Evolutionary conservation across 805 yeast genomes (phyloP).

Genomic region (Kuraishia hungarica): DNA sequence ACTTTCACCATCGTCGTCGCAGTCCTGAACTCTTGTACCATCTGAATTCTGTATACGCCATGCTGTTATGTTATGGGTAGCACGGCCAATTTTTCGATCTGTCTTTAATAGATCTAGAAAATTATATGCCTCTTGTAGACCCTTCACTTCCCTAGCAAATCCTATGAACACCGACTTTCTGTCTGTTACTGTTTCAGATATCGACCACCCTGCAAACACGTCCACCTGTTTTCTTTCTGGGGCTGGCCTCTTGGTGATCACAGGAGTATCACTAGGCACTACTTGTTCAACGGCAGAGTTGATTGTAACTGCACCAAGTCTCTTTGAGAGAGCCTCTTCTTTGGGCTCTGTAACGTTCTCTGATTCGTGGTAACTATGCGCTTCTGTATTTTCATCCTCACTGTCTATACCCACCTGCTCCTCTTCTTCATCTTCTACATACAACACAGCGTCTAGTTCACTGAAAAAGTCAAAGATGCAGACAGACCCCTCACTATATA

Average conservation of each 20-base stretch:
- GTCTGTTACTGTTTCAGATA: constrained; percentile 72
- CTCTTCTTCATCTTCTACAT: constrained; percentile 25
- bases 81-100: constrained; percentile 59
- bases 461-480: constrained; percentile 72
- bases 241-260: not conserved
- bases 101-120: constrained; percentile 42
- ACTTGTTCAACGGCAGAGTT: not conserved
- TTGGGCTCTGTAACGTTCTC: constrained; percentile 2
- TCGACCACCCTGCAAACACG: constrained; percentile 64
- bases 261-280: not conserved
- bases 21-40: constrained; percentile 65
- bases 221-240: constrained; percentile 13
- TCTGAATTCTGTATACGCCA: constrained; percentile 62
- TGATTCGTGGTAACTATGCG: not conserved
- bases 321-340: not conserved
- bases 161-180: constrained; percentile 83
- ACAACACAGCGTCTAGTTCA: constrained; percentile 51
- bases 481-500: constrained; percentile 56
- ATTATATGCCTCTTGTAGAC: constrained; percentile 59
- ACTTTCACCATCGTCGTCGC: constrained; percentile 95
- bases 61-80: constrained; percentile 79
- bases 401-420: constrained; percentile 13
- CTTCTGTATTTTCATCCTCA: constrained; percentile 14
- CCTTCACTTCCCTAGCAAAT: constrained; percentile 51
- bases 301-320: not conserved